These are phyloP conservation scores for Cystoderma amianthinum DNA, from an alignment of 768 basidiomycete genomes.

Conservation along the genomic window DNA sequence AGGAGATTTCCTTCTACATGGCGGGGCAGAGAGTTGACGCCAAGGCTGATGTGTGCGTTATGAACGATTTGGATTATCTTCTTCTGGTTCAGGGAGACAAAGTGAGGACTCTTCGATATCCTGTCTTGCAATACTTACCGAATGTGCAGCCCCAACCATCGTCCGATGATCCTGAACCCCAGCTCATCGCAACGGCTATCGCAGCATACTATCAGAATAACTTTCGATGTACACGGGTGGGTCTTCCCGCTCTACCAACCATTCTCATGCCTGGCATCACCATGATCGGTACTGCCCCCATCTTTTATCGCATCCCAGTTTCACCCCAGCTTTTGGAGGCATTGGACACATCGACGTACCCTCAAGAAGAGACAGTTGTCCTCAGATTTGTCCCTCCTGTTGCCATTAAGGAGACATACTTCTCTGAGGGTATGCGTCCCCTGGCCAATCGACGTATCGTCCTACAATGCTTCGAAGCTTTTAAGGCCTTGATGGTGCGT, in stretches of 20 bases:
- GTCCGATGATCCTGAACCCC: slow-evolving; percentile 17
- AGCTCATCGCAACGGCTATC: slow-evolving; percentile 22
- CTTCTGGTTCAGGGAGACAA: slow-evolving; percentile 21
- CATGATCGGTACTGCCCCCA: slow-evolving; percentile 18
- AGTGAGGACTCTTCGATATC: too few relatives aligned
- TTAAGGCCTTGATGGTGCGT: slow-evolving; percentile 9
- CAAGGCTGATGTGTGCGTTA: slow-evolving; percentile 16
- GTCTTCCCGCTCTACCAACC: slow-evolving; percentile 9
- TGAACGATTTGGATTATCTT: slow-evolving; percentile 9
- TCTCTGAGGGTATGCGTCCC: slow-evolving; percentile 13
- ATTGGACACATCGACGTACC: slow-evolving; percentile 8
- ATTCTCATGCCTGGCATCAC: slow-evolving; percentile 18
- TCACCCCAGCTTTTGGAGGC: slow-evolving; percentile 8
- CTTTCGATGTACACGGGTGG: slow-evolving; percentile 4
- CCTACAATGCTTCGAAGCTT: slow-evolving; percentile 16
- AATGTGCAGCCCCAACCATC: slow-evolving; percentile 1
- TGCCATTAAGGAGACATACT: slow-evolving; percentile 5
- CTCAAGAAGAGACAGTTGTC: slow-evolving; percentile 10
- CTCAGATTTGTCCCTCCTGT: slow-evolving; percentile 10
- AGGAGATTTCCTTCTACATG: slow-evolving; percentile 14
- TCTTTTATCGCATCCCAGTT: slow-evolving; percentile 17
- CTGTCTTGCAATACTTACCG: not conserved
- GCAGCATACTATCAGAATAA: slow-evolving; percentile 23
- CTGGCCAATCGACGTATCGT: slow-evolving; percentile 15
- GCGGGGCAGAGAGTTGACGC: slow-evolving; percentile 12